Conservation (phyloP, 331 rosid genomes). For the Acacia concinna region DNA sequence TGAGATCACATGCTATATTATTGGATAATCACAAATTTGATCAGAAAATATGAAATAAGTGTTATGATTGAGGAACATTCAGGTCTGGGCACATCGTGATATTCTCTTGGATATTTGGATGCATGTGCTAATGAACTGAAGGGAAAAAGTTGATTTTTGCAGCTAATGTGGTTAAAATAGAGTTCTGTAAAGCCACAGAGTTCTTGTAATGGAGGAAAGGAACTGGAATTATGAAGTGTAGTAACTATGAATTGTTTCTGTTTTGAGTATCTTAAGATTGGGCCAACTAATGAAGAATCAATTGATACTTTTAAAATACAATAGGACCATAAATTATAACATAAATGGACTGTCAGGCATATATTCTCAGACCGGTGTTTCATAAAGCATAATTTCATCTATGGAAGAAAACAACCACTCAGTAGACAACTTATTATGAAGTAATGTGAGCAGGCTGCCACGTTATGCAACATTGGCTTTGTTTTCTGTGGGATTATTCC, state of each 20-base stretch:
- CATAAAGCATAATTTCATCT: neutral
- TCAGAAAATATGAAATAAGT: constrained; percentile 1
- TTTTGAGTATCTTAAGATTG: neutral
- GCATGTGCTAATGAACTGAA: neutral
- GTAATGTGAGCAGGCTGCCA: neutral
- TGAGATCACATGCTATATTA: constrained; percentile 2
- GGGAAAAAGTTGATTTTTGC: neutral
- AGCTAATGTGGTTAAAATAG: neutral
- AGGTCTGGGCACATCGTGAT: neutral
- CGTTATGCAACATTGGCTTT: neutral
- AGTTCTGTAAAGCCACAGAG: constrained; percentile 3
- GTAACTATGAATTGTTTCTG: neutral
- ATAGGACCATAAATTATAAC: neutral
- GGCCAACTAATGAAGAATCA: neutral
- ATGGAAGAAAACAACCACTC: neutral
- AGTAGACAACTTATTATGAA: neutral
- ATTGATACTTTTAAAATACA: neutral
- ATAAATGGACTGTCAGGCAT: constrained; percentile 1
- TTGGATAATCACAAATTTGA: constrained; percentile 1
- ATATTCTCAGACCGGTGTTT: neutral
- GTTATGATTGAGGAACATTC: neutral
- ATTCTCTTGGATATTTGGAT: neutral
- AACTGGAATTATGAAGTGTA: neutral
- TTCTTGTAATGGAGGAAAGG: neutral
- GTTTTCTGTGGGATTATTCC: neutral